These are phyloP conservation scores for Fagopyrum tataricum DNA, from an alignment of 148 eudicot species.

Conservation along the genomic window DNA sequence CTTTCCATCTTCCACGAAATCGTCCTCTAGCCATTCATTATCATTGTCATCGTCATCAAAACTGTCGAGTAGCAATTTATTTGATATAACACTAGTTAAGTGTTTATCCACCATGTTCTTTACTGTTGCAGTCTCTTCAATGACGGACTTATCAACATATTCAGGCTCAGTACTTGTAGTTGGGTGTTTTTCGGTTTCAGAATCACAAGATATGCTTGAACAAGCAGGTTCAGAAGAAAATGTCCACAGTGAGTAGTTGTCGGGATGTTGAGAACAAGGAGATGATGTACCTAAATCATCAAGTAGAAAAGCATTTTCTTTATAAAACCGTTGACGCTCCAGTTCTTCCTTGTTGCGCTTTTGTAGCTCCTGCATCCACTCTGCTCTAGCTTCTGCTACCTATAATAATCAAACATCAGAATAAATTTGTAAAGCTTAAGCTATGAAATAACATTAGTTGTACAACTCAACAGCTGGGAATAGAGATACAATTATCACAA, in stretches of 20 bases:
- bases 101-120: conserved; percentile 21
- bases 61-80: conserved; percentile 24
- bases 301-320: conserved; percentile 35
- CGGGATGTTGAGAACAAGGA: conserved; percentile 25
- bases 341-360: conserved; percentile 50
- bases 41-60: conserved; percentile 34
- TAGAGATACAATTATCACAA: not conserved
- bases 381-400: conserved; percentile 62
- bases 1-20: conserved; percentile 42
- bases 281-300: conserved; percentile 31
- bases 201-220: conserved; percentile 30
- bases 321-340: conserved; percentile 25
- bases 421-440: not conserved
- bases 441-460: not conserved
- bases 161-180: conserved; percentile 31
- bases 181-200: conserved; percentile 41
- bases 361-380: conserved; percentile 90
- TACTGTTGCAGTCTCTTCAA: conserved; percentile 39
- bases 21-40: conserved; percentile 82
- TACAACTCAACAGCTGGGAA: not conserved
- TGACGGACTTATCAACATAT: conserved; percentile 41
- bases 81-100: conserved; percentile 21
- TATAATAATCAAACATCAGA: conserved; percentile 16
- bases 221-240: conserved; percentile 35
- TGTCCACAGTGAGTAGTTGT: conserved; percentile 25